Percentiles rank a stretch among this genome's conserved stretches.
These are phyloP conservation scores for Orychophragmus violaceus DNA, from an alignment of 345 rosid species.

Conservation along the genomic window DNA sequence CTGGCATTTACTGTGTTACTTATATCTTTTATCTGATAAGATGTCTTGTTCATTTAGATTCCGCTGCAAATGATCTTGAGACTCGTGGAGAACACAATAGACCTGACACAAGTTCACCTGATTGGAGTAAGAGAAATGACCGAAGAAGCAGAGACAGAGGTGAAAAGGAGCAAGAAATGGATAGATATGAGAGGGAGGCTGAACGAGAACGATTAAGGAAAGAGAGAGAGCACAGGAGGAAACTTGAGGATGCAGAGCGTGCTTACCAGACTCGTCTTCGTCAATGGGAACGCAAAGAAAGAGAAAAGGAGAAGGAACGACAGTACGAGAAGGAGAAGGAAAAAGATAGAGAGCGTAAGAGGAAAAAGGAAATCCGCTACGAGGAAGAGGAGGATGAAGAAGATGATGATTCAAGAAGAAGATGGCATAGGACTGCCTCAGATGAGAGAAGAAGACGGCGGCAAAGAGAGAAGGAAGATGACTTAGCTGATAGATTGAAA, in stretches of 20 bases:
- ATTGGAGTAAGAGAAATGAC: conserved; percentile 58
- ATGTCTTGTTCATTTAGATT: conserved; percentile 38
- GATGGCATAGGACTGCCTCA: conserved; percentile 63
- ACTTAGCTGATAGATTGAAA: conserved; percentile 55
- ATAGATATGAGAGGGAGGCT: conserved; percentile 82
- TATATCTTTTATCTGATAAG: not conserved
- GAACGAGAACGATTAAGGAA: conserved; percentile 78
- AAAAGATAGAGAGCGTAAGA: conserved; percentile 82
- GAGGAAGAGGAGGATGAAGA: conserved; percentile 78
- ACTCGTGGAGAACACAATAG: conserved; percentile 61
- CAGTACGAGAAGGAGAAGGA: conserved; percentile 91
- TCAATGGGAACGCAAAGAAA: conserved; percentile 93
- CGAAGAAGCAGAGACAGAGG: conserved; percentile 78
- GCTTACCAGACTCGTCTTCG: conserved; percentile 77
- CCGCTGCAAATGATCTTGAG: conserved; percentile 56
- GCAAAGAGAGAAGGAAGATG: conserved; percentile 76
- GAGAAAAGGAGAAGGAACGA: conserved; percentile 81
- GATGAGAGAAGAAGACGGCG: conserved; percentile 81
- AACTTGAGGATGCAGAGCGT: conserved; percentile 87
- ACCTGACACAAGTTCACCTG: conserved; percentile 77
- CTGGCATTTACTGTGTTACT: not conserved
- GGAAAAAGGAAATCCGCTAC: conserved; percentile 69
- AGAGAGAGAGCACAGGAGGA: conserved; percentile 91
- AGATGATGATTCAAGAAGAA: conserved; percentile 75
- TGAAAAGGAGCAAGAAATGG: conserved; percentile 82